Base-by-base conservation (phyloP, 768 basidiomycete genomes). In the Boletus speciosus region DNA sequence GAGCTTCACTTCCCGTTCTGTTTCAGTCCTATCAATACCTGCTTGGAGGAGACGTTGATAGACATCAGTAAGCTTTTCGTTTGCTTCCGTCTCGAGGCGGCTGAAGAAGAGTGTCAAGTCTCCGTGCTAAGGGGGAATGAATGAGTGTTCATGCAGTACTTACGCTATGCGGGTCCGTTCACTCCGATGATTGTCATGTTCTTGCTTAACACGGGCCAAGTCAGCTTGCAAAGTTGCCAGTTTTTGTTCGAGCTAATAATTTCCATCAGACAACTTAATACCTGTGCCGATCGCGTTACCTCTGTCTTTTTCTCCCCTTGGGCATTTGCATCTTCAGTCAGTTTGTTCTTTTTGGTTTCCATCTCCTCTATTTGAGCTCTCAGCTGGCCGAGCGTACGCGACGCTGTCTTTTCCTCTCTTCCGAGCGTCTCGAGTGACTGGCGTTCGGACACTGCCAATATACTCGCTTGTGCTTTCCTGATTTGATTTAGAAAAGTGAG, bases 21-120 rank as follows among this genome's bases (percentile, higher is more conserved):
- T 85, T 70, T 97, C 92, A 43, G 85, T 84, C 71, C 77, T 87
- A 64, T 98, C 95, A 1, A 91, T 86, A 29, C 93, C 91, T 1
- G 95, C 95, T 66, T 95, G 90, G 14, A 93, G 75, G 4, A 99
- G 80, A 64, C 97, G 87, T 44, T 85, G 80, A 64, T 91, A 89
- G 4, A 91, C 79, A 14, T 84, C 85, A 48, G 85, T 79, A 6
- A 99, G 81, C 66, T 95, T 94, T 72, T 96, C 96, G 66, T 96
- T 95, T 25, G 88, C 81, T 63, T 99, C 95, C 0, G 84, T 81
- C 69, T 97, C 94, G 12, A 93, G 81, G 74, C 92, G 90, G 43
- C 94, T 98, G 59, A 35, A 46, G 41, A 23, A 27, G 34, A 39
- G 12, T 41, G 14, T 25, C 19, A 25, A 41, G 41, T 12, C 42